Conservation (phyloP, 352 stramenopile species). For the Phytopythium kandeliae region DNA sequence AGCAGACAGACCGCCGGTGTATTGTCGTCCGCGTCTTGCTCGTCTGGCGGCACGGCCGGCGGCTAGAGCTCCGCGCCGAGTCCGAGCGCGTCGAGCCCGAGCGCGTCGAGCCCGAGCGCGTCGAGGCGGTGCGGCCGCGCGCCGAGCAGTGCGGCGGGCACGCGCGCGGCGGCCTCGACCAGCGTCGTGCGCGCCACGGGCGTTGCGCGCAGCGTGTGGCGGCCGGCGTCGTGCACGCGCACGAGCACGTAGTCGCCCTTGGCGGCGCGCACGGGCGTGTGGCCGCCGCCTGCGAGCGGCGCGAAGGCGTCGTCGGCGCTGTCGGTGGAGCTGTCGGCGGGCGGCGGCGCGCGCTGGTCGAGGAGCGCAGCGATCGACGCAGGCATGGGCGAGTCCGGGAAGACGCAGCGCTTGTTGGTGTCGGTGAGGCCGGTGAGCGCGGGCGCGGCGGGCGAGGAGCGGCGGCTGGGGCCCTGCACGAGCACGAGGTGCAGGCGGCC, state of each 20-base stretch:
- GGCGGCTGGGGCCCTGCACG: conserved; percentile 91
- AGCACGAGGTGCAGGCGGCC: conserved; percentile 93
- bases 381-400: conserved; percentile 52
- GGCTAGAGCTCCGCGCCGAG: too few relatives aligned
- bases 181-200: conserved; percentile 72
- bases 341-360: conserved; percentile 21
- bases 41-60: too few relatives aligned
- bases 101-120: conserved; percentile 22
- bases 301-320: conserved; percentile 17
- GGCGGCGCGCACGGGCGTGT: conserved; percentile 34
- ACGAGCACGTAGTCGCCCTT: conserved; percentile 85
- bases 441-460: conserved; percentile 58
- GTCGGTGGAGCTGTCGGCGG: neutral
- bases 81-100: neutral
- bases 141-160: conserved; percentile 55
- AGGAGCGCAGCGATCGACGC: conserved; percentile 40
- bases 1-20: too few relatives aligned
- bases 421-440: conserved; percentile 86
- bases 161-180: conserved; percentile 42
- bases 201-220: conserved; percentile 80
- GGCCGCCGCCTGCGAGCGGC: conserved; percentile 26
- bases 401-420: conserved; percentile 89
- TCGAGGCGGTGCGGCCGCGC: conserved; percentile 33
- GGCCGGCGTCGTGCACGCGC: conserved; percentile 68
- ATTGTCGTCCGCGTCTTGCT: too few relatives aligned